phyloP scores from a whole-genome alignment of 2,329 filamentous ascomycete species.

The Diaporthe velutina region DNA sequence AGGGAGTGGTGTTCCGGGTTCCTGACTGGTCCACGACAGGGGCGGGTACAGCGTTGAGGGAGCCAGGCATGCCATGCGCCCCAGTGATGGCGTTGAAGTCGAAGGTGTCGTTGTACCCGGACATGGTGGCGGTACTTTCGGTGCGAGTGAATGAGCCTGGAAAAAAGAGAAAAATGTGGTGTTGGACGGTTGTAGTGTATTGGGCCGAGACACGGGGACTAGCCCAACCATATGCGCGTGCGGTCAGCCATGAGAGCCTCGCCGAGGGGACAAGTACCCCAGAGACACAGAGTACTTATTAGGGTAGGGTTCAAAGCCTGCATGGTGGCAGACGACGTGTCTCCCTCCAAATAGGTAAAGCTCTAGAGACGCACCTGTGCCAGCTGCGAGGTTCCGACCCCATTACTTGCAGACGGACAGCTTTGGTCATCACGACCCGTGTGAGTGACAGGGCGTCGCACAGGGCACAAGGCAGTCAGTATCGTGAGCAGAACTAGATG shows the following conservation, averaged over 20 bases:
- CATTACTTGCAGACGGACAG: not conserved
- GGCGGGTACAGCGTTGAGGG: not conserved
- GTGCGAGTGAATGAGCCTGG: not conserved
- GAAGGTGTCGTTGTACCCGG: not conserved
- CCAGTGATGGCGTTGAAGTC: not conserved
- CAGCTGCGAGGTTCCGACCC: not conserved
- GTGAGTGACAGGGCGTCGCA: too few relatives aligned
- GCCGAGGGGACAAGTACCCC: not conserved
- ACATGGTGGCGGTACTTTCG: slow-evolving; percentile 11
- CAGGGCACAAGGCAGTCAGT: too few relatives aligned
- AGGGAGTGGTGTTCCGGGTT: not conserved
- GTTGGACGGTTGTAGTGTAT: too few relatives aligned
- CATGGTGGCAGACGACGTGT: not conserved
- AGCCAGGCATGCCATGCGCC: not conserved
- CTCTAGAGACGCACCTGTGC: too few relatives aligned
- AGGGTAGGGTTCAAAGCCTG: slow-evolving; percentile 21
- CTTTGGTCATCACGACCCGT: too few relatives aligned
- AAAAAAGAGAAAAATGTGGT: not conserved
- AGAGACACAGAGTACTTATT: not conserved
- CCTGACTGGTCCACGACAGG: not conserved
- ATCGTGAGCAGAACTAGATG: too few relatives aligned
- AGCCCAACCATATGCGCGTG: not conserved
- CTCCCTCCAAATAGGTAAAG: not conserved
- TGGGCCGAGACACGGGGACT: not conserved
- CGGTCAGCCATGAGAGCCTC: not conserved